phyloP scores from a whole-genome alignment of 2,329 filamentous ascomycete species.

The Drechmeria coniospora region DNA sequence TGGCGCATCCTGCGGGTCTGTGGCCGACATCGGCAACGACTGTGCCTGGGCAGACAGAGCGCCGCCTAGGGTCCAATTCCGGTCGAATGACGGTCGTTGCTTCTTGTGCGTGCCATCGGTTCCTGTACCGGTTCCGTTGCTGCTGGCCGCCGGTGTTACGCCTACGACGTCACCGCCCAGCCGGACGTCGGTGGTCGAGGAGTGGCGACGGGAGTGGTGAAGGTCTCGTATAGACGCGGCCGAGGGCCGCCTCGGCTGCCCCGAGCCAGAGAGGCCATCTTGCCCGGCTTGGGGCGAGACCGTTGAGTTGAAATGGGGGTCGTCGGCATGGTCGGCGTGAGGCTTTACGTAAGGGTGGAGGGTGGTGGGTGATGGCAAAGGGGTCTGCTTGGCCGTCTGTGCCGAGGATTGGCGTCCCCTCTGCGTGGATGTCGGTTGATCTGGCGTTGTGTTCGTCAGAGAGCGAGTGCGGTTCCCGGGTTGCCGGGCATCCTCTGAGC shows the following conservation, averaged over 20 bases:
- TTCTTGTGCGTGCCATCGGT: slow-evolving; percentile 38
- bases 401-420: slow-evolving; percentile 32
- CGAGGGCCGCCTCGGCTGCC: slow-evolving; percentile 49
- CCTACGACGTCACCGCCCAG: slow-evolving; percentile 12
- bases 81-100: slow-evolving; percentile 53
- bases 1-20: slow-evolving; percentile 32
- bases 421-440: slow-evolving; percentile 30
- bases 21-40: slow-evolving; percentile 35
- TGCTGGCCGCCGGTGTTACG: slow-evolving; percentile 23
- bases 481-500: slow-evolving; percentile 35
- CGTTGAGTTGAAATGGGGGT: slow-evolving; percentile 7
- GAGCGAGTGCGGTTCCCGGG: slow-evolving; percentile 42
- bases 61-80: slow-evolving; percentile 51
- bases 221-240: slow-evolving; percentile 70
- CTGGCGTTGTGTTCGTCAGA: slow-evolving; percentile 31
- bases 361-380: slow-evolving; percentile 27
- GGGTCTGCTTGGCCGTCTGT: slow-evolving; percentile 34
- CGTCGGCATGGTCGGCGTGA: neutral
- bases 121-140: slow-evolving; percentile 27
- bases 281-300: slow-evolving; percentile 22
- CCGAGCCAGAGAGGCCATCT: slow-evolving; percentile 30
- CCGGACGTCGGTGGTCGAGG: slow-evolving; percentile 61
- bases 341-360: too few relatives aligned
- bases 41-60: slow-evolving; percentile 24
- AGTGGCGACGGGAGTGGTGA: slow-evolving; percentile 75